Evolutionary conservation across 1,284 basidiomycete species (phyloP), one percentile per base, ranked within the genome.

Genomic region (Coniferiporia sulphurascens): DNA sequence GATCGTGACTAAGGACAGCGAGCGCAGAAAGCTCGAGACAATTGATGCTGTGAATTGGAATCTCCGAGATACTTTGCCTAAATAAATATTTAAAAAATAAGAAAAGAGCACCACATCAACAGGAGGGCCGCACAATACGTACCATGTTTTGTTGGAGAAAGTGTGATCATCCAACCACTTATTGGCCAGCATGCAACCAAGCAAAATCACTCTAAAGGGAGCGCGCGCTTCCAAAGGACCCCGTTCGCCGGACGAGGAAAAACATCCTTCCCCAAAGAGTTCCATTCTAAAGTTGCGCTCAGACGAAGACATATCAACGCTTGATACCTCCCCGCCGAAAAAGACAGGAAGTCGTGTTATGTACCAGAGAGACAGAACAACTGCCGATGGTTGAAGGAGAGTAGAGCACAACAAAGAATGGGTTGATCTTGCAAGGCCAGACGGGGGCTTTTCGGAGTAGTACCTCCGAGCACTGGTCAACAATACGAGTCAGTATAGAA

Each of bases 101-200:
- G 46, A 52, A 36, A 51, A 45, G 43, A 52, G 34, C 63, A 45
- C 4, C 38, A 56, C 41, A 38, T 56, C 41, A 35, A 63, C 59
- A 54, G 48, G 22, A 44, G 57, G 38, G 58, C 6, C 45, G 38
- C 22, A 54, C 7, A 21, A 12, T 27, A 72, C 86, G 63, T 71
- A 91, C 92, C 93, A 95, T 60, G 92, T 94, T 77, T 92, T 93
- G 75, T 92, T 93, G 55, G 91, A 90, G 73, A 93, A 95, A 0
- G 93, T 94, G 68, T 94, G 91, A 68, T 95, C 92, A 68, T 95
- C 92, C 64, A 95, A 70, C 91, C 92, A 94, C 74, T 95, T 95
- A 72, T 94, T 94, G 21, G 92, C 88, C 44, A 94, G 77, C 84
- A 93, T 90, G 63, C 89, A 88, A 35, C 91, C 92, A n/a, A 95